Base-by-base conservation (phyloP, 2,329 filamentous ascomycete species). In the Pestalotiopsis fici region DNA sequence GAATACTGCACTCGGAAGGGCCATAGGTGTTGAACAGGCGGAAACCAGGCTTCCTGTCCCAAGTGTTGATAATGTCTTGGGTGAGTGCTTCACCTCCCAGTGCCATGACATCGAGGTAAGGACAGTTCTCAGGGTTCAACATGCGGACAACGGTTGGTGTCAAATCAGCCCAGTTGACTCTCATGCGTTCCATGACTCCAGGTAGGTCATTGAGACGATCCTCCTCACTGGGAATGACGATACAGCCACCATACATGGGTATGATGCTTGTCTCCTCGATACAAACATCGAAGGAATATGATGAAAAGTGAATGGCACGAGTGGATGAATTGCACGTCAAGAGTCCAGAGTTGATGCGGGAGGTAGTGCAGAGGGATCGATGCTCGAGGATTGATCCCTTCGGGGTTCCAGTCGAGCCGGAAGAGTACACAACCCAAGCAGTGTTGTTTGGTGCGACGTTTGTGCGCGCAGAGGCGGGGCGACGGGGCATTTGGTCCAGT, bases 221-320 rank as follows among this genome's bases (percentile, higher is more conserved):
- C 15, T 77, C 73, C 28, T 81, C 79, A 1, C 75, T 78, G 2
- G 78, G 76, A 15, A 82, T 74, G 66, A 79, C 81, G 3, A 82
- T 75, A 65, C 79, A 81, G 13, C 78, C 81, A 31, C 81, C 80
- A 43, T 73, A 68, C 59, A 78, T 72, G 23, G 82, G 76, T 1
- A 80, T 80, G 3, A 75, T 78, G 57, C 80, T 76, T 66, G 81
- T 79, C 55, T 81, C 79, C 18, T 72, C 72, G 0, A 82, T 69
- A 35, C 76, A 76, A 57, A 77, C 78, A 67, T 81, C 80, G 47
- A 81, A 82, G 4, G 77, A 78, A 65, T 82, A 79, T 3, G 77
- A 69, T 12, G 70, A 67, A 63, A 74, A 77, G 63, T 77, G 71
- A 35, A 77, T 64, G 39, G 61, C 31, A 31, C 47, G 61, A n/a